Evolutionary conservation across 306 rosid species (phyloP), one percentile per base, ranked within the genome.

Genomic region (Lotus japonicus): DNA sequence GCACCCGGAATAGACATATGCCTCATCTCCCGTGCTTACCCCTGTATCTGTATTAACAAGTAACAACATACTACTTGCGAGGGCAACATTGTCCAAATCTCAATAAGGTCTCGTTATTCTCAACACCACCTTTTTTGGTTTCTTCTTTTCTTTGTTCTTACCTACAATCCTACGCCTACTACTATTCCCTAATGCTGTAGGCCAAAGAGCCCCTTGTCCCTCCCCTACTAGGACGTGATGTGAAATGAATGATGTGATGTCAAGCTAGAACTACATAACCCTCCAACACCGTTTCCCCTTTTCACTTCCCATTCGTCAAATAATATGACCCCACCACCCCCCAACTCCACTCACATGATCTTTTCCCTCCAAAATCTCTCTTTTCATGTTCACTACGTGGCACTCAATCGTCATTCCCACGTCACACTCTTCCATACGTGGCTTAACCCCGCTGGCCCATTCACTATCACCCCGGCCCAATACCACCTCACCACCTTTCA

Each of bases 351-450:
- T 39, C 57, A 0, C 10, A 13, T 21, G 2, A 21, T 68, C 45
- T 68, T 73, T 80, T 83, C 86, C 91, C 95, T 70, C 87, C 83
- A 75, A 80, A 56, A 9, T 16, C 44, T 6, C 53, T 57, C 55
- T 70, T 21, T 21, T 21, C 26, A 21, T 3, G 4, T 13, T 35
- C 6, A 28, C 49, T 42, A 71, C 85, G 89, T 80, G 81, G 70
- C 88, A 13, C 26, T 7, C 6, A 5, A 43, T 36, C 71, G 33
- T 68, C 83, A 75, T 51, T 39, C 79, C 55, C 46, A 71, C 75
- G 72, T 71, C 88, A 81, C 49, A 15, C 33, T 11, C 23, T 28
- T 33, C 0, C 17, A 9, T 45, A 77, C 85, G 79, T 56, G 79
- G 66, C 76, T 41, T 23, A 33, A 3, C 69, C 62, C 82, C 66